Conservation (phyloP, 345 rosid genomes). For the Leavenworthia alabamica region DNA sequence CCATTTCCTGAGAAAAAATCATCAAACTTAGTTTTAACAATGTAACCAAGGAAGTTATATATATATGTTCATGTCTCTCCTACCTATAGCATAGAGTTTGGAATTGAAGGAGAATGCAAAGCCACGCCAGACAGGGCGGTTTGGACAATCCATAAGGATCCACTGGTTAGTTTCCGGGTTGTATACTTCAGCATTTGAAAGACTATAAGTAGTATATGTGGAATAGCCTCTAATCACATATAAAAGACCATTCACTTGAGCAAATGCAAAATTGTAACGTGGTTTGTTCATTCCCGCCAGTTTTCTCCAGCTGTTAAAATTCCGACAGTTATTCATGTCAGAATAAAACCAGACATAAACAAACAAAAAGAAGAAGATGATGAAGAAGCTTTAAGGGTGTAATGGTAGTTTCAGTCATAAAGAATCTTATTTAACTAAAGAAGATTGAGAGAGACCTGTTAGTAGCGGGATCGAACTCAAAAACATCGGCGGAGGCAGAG, state of each 20-base stretch:
- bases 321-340: background rate
- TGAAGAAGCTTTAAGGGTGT: background rate
- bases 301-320: constrained; percentile 59
- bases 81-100: constrained; percentile 75
- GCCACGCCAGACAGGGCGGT: constrained; percentile 78
- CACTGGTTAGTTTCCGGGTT: constrained; percentile 56
- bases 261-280: constrained; percentile 80
- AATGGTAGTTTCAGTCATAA: background rate
- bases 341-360: background rate
- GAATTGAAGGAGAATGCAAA: constrained; percentile 64
- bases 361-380: background rate
- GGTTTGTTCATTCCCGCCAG: constrained; percentile 62
- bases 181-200: constrained; percentile 63
- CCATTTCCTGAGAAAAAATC: constrained; percentile 21
- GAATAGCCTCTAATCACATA: constrained; percentile 77
- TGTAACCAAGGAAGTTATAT: background rate
- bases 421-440: background rate
- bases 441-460: constrained; percentile 59
- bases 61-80: constrained; percentile 39
- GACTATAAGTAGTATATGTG: constrained; percentile 47
- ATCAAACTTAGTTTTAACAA: background rate
- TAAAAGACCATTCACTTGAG: constrained; percentile 62
- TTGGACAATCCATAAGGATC: constrained; percentile 56
- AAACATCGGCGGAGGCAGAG: constrained; percentile 59
- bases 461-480: constrained; percentile 62